Conservation (phyloP, 1,139 yeast species). For the Saccharomyces hybrid region DNA sequence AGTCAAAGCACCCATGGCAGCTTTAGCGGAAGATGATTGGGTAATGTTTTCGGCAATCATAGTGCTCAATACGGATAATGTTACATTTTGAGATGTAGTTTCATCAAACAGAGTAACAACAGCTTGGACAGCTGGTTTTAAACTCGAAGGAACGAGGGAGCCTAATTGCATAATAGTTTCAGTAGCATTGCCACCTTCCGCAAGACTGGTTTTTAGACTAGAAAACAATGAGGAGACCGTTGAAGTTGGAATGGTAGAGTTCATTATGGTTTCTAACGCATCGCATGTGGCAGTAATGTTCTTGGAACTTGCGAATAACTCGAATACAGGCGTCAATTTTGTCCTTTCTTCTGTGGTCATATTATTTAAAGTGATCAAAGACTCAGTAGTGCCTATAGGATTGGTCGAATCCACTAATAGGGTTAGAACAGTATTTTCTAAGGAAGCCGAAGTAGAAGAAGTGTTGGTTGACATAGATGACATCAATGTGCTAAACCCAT, state of each 20-base stretch:
- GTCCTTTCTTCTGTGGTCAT: conserved; percentile 19
- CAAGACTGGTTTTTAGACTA: conserved; percentile 2
- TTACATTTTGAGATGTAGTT: conserved; percentile 15
- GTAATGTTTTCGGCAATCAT: conserved; percentile 22
- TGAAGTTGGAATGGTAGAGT: conserved; percentile 6
- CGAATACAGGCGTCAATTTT: conserved; percentile 23
- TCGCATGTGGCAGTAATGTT: conserved; percentile 27
- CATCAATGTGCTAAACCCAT: conserved; percentile 18
- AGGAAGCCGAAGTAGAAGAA: conserved; percentile 11
- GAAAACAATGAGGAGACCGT: conserved; percentile 2
- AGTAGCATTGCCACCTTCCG: conserved; percentile 2
- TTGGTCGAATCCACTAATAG: conserved; percentile 25
- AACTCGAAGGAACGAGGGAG: conserved; percentile 9
- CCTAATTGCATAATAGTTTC: conserved; percentile 13
- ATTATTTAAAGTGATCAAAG: conserved; percentile 18
- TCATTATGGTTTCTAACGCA: conserved; percentile 24
- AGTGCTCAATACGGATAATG: conserved; percentile 17
- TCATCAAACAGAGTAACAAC: conserved; percentile 11
- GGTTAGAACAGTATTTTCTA: conserved; percentile 17
- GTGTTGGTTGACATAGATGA: conserved; percentile 17
- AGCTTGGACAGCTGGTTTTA: conserved; percentile 11
- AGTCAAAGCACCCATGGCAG: conserved; percentile 17
- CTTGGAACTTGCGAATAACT: conserved; percentile 20
- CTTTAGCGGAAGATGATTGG: conserved; percentile 17
- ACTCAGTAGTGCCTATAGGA: conserved; percentile 22